A percentile compares a stretch with the other conserved stretches of the same genome.
These are phyloP conservation scores for Syzygium grande DNA, from an alignment of 345 rosid species.

Conservation along the genomic window DNA sequence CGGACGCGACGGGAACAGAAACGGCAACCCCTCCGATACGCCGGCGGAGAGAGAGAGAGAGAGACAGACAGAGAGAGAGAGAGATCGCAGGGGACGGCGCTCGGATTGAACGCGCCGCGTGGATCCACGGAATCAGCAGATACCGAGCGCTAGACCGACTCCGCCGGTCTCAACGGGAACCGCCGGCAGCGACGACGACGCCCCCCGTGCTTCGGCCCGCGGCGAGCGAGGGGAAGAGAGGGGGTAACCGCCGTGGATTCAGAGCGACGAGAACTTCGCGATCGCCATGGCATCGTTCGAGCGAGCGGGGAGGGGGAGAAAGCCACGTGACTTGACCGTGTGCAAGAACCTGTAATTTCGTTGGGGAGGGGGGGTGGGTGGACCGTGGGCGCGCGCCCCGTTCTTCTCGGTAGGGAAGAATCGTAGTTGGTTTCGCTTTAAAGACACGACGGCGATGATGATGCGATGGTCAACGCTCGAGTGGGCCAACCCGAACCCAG, in stretches of 20 bases:
- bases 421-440: background rate
- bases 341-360: background rate
- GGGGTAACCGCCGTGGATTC: background rate
- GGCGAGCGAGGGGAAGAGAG: background rate
- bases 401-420: background rate
- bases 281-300: background rate
- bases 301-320: background rate
- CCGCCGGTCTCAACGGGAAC: background rate
- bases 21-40: background rate
- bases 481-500: background rate
- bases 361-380: too few relatives aligned
- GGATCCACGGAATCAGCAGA: constrained; percentile 8
- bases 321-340: background rate
- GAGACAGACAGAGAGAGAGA: background rate
- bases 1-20: constrained; percentile 15
- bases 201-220: background rate
- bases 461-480: background rate
- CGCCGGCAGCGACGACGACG: background rate
- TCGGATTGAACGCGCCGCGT: background rate
- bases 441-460: background rate
- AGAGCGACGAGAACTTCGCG: background rate
- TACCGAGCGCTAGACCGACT: background rate
- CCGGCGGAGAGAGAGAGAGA: background rate
- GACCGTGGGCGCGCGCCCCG: background rate
- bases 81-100: background rate